Evolutionary conservation across 2,329 filamentous ascomycete species (phyloP).

Genomic region (Huntiella omanensis): DNA sequence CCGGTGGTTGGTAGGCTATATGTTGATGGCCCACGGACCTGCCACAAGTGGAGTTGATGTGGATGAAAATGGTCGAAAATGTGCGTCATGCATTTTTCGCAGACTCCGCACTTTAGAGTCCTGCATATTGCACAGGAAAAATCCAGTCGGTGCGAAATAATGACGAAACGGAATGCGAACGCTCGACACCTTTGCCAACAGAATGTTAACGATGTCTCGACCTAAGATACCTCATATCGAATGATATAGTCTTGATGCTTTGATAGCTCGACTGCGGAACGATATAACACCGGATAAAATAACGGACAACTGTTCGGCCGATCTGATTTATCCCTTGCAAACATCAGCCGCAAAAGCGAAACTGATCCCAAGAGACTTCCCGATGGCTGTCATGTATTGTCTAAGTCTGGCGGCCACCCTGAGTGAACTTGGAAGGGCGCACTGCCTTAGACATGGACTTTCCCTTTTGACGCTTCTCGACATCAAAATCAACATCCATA

Average conservation of each 20-base stretch:
- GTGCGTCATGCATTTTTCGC: slow-evolving; percentile 5
- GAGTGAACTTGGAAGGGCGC: slow-evolving; percentile 4
- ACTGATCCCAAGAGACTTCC: no score
- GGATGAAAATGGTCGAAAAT: slow-evolving; percentile 6
- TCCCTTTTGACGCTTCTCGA: slow-evolving; percentile 3
- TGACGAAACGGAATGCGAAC: no score
- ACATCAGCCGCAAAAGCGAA: no score
- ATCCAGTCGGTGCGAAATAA: neutral
- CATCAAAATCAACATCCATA: slow-evolving; percentile 4
- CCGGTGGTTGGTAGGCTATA: slow-evolving; percentile 5
- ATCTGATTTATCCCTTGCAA: no score
- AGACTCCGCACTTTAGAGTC: no score
- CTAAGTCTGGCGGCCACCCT: slow-evolving; percentile 1
- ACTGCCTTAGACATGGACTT: slow-evolving; percentile 1
- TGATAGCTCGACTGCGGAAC: neutral
- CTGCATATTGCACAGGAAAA: no score
- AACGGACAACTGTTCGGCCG: neutral
- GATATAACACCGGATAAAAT: neutral
- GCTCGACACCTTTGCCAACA: no score
- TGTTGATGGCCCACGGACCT: neutral
- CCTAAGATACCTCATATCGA: neutral
- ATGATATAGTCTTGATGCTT: neutral
- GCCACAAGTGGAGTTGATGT: slow-evolving; percentile 6
- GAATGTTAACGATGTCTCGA: neutral
- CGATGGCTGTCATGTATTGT: neutral